A percentile compares a stretch with the other conserved stretches of the same genome.
Evolutionary conservation across 2,329 filamentous ascomycete species (phyloP).

Genomic region (Colletotrichum simmondsii): DNA sequence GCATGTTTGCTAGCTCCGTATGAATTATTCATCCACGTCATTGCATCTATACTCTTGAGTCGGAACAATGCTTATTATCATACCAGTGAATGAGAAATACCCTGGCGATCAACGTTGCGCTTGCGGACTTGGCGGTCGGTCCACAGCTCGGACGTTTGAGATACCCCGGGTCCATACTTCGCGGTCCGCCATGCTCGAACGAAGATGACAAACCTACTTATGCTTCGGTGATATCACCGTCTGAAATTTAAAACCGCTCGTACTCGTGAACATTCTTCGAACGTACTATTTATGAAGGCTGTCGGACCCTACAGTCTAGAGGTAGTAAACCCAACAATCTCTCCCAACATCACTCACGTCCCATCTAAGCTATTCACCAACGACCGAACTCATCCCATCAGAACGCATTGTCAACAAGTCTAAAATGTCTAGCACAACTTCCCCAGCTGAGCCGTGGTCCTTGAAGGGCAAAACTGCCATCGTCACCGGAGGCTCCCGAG

Average conservation of each 20-base stretch:
- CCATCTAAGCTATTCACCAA: not conserved
- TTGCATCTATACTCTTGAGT: too few species aligned
- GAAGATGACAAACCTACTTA: not conserved
- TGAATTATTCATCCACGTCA: too few species aligned
- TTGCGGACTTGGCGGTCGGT: not conserved
- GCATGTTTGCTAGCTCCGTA: too few species aligned
- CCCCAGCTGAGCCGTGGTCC: not conserved
- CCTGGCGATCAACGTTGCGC: not conserved
- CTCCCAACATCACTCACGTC: not conserved
- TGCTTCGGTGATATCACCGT: not conserved
- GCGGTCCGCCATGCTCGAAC: not conserved
- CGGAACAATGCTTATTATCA: not conserved
- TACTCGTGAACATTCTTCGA: not conserved
- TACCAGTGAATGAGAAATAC: not conserved
- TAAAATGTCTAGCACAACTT: not conserved
- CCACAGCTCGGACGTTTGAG: not conserved
- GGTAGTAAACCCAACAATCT: not conserved
- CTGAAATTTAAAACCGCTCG: not conserved
- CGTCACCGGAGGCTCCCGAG: slow-evolving; percentile 11
- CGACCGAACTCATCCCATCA: too few species aligned
- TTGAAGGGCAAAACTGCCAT: slow-evolving; percentile 1
- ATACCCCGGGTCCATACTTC: not conserved
- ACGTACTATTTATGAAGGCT: not conserved
- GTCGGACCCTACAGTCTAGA: not conserved
- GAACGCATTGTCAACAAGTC: too few species aligned